Evolutionary conservation across 495 filamentous ascomycete genomes (phyloP).

Genomic region (Geoglossum glabrum): DNA sequence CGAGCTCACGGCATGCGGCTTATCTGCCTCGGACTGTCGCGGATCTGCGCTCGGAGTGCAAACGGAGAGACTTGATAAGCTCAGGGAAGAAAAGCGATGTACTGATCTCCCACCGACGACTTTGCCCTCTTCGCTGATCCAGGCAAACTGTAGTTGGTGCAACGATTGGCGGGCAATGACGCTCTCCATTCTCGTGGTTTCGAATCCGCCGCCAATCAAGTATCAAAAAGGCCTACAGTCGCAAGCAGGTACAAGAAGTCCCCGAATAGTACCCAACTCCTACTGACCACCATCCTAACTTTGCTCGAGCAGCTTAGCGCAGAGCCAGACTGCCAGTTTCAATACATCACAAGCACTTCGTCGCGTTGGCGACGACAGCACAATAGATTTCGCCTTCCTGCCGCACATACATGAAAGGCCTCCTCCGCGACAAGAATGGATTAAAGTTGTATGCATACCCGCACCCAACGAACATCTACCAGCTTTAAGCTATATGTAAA

Average conservation of each 20-base stretch:
- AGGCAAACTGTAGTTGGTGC: not conserved
- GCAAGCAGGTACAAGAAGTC: not conserved
- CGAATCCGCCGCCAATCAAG: not conserved
- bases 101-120: not conserved
- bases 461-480: not conserved
- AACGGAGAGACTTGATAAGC: not conserved
- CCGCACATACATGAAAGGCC: not conserved
- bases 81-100: not conserved
- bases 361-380: not conserved
- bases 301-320: not conserved
- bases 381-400: constrained; percentile 7
- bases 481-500: not conserved
- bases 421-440: not conserved
- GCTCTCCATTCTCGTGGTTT: not conserved
- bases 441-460: not conserved
- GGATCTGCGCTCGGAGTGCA: not conserved
- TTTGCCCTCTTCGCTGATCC: not conserved
- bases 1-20: not conserved
- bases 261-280: not conserved
- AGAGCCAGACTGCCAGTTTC: not conserved
- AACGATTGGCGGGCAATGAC: constrained; percentile 1
- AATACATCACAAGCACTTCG: not conserved
- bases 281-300: not conserved
- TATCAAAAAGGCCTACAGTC: not conserved
- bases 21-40: not conserved